A percentile compares a stretch with the other conserved stretches of the same genome.
Evolutionary conservation across 441 rosid genomes (phyloP).

Genomic region (Isatis lusitanica): DNA sequence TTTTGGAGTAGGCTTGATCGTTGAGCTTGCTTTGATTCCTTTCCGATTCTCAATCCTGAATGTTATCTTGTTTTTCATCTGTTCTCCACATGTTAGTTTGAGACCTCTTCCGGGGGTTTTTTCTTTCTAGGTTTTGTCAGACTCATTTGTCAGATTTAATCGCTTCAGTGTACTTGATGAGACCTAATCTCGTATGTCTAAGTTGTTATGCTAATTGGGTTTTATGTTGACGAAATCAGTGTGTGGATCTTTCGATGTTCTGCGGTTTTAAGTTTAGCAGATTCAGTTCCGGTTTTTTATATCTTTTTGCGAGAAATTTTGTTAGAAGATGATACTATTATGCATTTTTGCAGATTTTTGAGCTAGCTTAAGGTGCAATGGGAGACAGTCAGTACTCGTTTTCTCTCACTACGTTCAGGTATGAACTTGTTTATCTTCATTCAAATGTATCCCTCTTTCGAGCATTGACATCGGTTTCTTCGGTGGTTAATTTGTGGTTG

Average conservation of each 20-base stretch:
- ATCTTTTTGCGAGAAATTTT: neutral
- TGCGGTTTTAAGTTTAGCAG: neutral
- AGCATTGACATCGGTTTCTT: neutral
- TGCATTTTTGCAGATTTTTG: neutral
- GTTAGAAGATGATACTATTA: neutral
- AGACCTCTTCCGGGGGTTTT: neutral
- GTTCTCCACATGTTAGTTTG: neutral
- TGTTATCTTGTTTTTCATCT: neutral
- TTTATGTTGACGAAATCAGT: neutral
- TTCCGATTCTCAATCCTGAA: neutral
- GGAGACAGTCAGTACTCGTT: slow-evolving; percentile 44
- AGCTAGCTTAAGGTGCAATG: slow-evolving; percentile 26
- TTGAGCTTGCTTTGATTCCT: neutral
- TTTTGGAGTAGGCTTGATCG: neutral
- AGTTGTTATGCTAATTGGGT: neutral
- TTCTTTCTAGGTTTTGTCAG: neutral
- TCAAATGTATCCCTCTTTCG: neutral
- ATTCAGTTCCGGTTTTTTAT: neutral
- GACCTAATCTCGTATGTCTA: neutral
- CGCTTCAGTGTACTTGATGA: neutral
- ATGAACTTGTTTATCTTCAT: neutral
- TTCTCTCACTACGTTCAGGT: slow-evolving; percentile 43
- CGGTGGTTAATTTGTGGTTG: neutral
- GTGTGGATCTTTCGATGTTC: neutral
- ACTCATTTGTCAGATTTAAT: neutral